Evolutionary conservation across 257 asterid species (phyloP).

Genomic region (Nicotiana tomentosiformis): DNA sequence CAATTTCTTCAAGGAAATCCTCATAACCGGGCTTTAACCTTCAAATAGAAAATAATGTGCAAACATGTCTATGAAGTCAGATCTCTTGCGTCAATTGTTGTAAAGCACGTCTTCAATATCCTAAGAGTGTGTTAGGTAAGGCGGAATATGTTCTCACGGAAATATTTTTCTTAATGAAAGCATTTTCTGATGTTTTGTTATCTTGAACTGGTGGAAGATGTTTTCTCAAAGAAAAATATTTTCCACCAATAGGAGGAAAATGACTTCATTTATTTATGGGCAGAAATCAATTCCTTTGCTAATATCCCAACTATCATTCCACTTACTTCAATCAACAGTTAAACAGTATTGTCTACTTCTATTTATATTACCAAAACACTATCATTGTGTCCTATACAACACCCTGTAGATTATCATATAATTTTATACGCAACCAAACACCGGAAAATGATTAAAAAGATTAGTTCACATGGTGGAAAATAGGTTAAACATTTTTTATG

Average conservation of each 20-base stretch:
- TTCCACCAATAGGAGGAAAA: not conserved
- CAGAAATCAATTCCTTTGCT: not conserved
- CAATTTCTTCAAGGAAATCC: slow-evolving; percentile 48
- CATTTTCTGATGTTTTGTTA: not conserved
- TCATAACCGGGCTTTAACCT: slow-evolving; percentile 79
- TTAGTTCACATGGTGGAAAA: not conserved
- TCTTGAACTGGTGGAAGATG: not conserved
- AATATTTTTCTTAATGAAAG: not conserved
- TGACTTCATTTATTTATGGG: not conserved
- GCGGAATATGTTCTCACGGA: not conserved
- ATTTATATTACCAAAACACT: not conserved
- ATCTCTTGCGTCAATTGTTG: not conserved
- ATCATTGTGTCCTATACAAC: not conserved
- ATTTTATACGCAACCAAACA: not conserved
- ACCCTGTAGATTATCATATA: not conserved
- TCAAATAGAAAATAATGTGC: slow-evolving; percentile 14
- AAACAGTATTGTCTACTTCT: not conserved
- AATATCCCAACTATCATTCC: not conserved
- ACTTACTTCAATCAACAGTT: not conserved
- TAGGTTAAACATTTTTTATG: not conserved
- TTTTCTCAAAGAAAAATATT: not conserved
- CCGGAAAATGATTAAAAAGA: not conserved
- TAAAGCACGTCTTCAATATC: not conserved
- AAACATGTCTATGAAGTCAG: not conserved
- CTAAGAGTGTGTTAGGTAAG: not conserved